Evolutionary conservation across 164 flowering plant species (phyloP).

Genomic region (Nymphaea thermarum): DNA sequence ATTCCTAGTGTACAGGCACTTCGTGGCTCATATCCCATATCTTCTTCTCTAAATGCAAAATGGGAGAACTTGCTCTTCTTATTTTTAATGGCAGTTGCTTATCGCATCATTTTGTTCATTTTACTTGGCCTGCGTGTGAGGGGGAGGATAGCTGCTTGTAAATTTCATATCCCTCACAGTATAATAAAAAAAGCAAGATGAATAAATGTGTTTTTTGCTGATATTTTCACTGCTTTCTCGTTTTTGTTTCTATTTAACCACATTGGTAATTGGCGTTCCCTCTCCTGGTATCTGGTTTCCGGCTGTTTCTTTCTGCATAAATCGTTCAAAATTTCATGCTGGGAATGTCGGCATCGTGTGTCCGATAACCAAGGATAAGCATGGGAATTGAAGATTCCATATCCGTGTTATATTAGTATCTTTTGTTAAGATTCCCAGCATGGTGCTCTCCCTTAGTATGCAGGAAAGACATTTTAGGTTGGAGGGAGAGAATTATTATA

Average conservation of each 20-base stretch:
- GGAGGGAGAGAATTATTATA: too few relatives aligned
- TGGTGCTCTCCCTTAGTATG: too few relatives aligned
- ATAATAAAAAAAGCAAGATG: constrained; percentile 20
- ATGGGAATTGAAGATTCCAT: too few relatives aligned
- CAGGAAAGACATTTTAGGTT: too few relatives aligned
- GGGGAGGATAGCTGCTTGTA: constrained; percentile 16
- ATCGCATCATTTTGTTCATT: constrained; percentile 50
- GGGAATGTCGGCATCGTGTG: neutral
- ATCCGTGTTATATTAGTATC: too few relatives aligned
- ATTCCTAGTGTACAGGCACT: constrained; percentile 83
- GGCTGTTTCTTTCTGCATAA: neutral
- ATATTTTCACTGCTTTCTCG: neutral
- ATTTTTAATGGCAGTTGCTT: constrained; percentile 67
- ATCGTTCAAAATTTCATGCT: neutral
- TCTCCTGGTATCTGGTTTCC: neutral
- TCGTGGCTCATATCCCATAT: constrained; percentile 50
- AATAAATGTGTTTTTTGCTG: constrained; percentile 13
- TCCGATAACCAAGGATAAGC: neutral
- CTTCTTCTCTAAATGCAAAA: constrained; percentile 45
- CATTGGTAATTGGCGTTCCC: neutral
- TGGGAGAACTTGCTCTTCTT: constrained; percentile 72
- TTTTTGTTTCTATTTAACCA: neutral
- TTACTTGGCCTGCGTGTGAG: constrained; percentile 46
- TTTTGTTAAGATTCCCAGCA: too few relatives aligned
- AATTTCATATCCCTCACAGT: constrained; percentile 22